phyloP scores from a whole-genome alignment of 2,329 filamentous ascomycete species.

The Trichoderma polysporum region DNA sequence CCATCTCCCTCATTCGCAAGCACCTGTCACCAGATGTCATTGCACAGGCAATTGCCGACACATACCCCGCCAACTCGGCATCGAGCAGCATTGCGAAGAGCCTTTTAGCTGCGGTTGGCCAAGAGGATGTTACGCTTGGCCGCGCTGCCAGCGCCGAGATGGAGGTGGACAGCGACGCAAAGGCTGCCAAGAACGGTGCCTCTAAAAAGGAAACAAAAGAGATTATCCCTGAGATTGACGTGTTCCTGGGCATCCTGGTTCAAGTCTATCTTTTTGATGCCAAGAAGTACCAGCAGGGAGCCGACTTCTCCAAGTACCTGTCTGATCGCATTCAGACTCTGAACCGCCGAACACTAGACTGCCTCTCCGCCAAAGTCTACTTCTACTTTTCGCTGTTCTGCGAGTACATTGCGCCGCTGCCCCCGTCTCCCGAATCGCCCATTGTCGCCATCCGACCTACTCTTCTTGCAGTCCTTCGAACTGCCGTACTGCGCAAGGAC shows the following conservation, averaged over 20 bases:
- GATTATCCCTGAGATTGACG: constrained; percentile 79
- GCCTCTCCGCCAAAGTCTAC: constrained; percentile 91
- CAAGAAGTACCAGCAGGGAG: constrained; percentile 76
- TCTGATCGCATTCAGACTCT: constrained; percentile 81
- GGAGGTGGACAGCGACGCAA: constrained; percentile 67
- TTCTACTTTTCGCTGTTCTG: constrained; percentile 97
- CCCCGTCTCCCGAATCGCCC: constrained; percentile 84
- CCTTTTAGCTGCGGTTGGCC: constrained; percentile 68
- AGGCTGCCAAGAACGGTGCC: constrained; percentile 52
- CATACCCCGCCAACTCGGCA: constrained; percentile 62
- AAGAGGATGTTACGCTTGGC: constrained; percentile 63
- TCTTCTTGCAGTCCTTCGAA: constrained; percentile 84
- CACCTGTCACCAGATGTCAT: constrained; percentile 80
- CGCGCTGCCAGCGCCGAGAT: constrained; percentile 62
- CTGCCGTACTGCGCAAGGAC: constrained; percentile 95
- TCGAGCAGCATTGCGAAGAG: constrained; percentile 67
- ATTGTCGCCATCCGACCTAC: constrained; percentile 83
- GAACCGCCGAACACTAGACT: constrained; percentile 92
- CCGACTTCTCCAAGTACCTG: constrained; percentile 79
- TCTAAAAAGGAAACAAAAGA: constrained; percentile 70
- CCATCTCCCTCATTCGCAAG: constrained; percentile 94
- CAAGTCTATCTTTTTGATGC: constrained; percentile 88
- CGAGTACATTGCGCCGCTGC: constrained; percentile 83
- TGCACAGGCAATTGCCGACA: constrained; percentile 76
- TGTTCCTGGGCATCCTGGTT: constrained; percentile 81